phyloP scores from a whole-genome alignment of 2,329 filamentous ascomycete genomes.

The Periconia sp. region DNA sequence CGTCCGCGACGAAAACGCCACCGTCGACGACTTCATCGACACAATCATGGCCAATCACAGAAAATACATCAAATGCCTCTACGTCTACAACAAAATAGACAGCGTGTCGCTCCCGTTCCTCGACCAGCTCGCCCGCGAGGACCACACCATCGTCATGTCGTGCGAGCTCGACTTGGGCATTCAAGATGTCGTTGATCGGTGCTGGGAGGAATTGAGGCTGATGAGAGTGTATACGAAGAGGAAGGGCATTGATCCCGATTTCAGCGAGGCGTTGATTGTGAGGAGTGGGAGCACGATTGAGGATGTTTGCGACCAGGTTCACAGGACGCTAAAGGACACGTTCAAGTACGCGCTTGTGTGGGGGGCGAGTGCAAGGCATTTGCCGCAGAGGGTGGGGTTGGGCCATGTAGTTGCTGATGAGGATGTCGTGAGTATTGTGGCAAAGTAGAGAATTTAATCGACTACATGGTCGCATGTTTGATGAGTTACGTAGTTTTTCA shows the following conservation, averaged over 20 bases:
- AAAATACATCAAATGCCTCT: constrained; percentile 93
- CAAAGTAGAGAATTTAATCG: constrained; percentile 38
- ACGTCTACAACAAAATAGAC: constrained; percentile 99
- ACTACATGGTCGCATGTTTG: too few species aligned
- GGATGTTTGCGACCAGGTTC: constrained; percentile 95
- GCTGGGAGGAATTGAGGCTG: constrained; percentile 90
- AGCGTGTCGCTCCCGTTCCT: constrained; percentile 91
- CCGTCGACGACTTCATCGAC: constrained; percentile 98
- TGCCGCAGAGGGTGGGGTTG: constrained; percentile 91
- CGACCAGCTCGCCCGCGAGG: constrained; percentile 88
- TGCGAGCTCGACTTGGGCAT: constrained; percentile 96
- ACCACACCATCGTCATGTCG: constrained; percentile 94
- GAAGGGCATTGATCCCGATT: constrained; percentile 89
- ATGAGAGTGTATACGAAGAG: constrained; percentile 96
- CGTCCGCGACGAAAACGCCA: constrained; percentile 88
- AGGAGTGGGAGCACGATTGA: constrained; percentile 87
- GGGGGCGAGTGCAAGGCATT: constrained; percentile 93
- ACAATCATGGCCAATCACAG: constrained; percentile 99
- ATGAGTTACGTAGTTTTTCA: too few species aligned
- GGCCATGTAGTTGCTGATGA: constrained; percentile 76
- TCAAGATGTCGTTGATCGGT: constrained; percentile 89
- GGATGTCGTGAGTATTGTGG: constrained; percentile 71
- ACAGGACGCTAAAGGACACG: constrained; percentile 92
- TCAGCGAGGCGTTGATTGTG: constrained; percentile 91
- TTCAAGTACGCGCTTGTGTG: constrained; percentile 99